These are phyloP conservation scores for Aureobasidium subglaciale DNA, from an alignment of 2,329 filamentous ascomycete genomes.

Conservation along the genomic window DNA sequence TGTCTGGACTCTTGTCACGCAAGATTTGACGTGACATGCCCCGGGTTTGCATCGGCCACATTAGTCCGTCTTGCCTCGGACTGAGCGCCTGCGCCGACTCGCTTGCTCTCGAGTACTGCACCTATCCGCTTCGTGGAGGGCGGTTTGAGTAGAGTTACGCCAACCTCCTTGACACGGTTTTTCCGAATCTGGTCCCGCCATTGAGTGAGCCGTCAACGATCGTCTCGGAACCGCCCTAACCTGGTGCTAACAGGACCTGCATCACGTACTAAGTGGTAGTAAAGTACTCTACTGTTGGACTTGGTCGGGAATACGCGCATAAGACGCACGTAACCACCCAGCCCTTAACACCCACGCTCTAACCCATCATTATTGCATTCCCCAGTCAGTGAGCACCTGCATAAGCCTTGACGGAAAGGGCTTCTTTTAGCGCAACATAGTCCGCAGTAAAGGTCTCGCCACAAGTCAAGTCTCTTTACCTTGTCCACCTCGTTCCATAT, in stretches of 20 bases:
- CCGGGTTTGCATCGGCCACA: constrained; percentile 1
- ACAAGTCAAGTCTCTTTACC: constrained; percentile 12
- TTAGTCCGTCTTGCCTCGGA: background rate
- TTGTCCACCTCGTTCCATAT: background rate
- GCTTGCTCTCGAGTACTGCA: background rate
- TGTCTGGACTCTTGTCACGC: background rate
- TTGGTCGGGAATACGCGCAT: constrained; percentile 9
- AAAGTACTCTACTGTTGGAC: constrained; percentile 1
- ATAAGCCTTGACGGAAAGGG: constrained; percentile 4
- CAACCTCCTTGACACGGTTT: constrained; percentile 7
- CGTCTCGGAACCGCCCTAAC: constrained; percentile 10
- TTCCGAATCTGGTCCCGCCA: background rate
- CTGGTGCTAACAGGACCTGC: constrained; percentile 5
- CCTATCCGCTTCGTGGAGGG: background rate
- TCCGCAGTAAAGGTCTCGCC: constrained; percentile 14
- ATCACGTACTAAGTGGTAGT: constrained; percentile 12
- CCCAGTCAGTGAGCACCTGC: constrained; percentile 13
- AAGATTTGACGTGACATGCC: constrained; percentile 11
- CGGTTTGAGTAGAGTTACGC: background rate
- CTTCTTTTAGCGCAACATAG: constrained; percentile 6
- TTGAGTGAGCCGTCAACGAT: constrained; percentile 7
- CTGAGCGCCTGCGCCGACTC: background rate
- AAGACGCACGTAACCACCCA: constrained; percentile 4
- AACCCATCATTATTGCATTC: constrained; percentile 3
- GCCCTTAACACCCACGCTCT: constrained; percentile 3